Base-by-base conservation (phyloP, 2,329 filamentous ascomycete species). In the Claviceps monticola region DNA sequence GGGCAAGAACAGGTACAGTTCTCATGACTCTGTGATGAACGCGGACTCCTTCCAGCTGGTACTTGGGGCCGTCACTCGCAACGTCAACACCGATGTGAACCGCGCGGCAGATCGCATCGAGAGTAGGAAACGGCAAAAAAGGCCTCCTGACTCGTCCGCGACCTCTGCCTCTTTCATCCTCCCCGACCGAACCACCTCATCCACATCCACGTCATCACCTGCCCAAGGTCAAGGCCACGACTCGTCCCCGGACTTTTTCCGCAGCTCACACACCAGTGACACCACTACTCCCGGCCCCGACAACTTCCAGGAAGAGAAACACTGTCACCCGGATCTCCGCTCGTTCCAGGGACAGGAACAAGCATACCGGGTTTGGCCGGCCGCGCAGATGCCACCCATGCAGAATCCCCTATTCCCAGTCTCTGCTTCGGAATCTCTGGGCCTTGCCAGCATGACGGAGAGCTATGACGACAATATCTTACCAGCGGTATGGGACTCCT, bases 251-350 rank as follows among this genome's bases (percentile, higher is more conserved):
- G 57, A 62, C 16, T 56, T 59, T 13, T n/a, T 29, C 37, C 38
- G 34, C 11, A 56, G 64, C 54, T 64, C 59, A 36, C 59, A 66
- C 38, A 62, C 64, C 11, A 66, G 64, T 5, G 62, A 66, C 38
- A 62, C 64, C 9, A 66, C 65, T 5, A 62, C 63, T 56, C 13
- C 38, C 23, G 65, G 60, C 7, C 61, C 66, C n/a, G 65, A 65
- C n/a, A 68, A 65, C 55, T 66, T 61, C 13, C 57, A 56, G 5
- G 66, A 68, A 50, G 66, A 68, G 51, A 68, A 68, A 39, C 58
- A 21, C 21, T 21, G 21, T 21, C 21, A 62, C 17, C 56, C 68
- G 21, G 64, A 68, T 38, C 50, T 67, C 29, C 58, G 65, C 26
- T 54, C 60, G 5, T 63, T 68, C 11, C 65, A 67, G 21, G 21